Conservation (phyloP, 805 yeast genomes). For the Barnettozyma wickerhamii region DNA sequence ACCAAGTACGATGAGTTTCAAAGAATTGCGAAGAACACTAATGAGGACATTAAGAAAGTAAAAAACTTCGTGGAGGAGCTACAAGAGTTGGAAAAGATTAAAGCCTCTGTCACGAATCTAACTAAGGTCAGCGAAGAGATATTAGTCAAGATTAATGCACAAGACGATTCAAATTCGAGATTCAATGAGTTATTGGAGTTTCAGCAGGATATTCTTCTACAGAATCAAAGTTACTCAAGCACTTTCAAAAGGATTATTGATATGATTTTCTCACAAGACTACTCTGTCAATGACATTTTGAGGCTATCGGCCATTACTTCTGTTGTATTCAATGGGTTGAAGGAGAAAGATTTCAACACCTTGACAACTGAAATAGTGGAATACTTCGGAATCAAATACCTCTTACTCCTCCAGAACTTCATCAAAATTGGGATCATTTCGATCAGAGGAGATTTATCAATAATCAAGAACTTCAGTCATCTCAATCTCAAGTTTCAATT, state of each 20-base stretch:
- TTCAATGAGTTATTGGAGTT: constrained; percentile 37
- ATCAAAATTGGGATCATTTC: constrained; percentile 41
- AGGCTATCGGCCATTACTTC: constrained; percentile 56
- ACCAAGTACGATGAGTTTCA: constrained; percentile 59
- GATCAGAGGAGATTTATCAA: constrained; percentile 28
- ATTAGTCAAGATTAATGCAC: constrained; percentile 37
- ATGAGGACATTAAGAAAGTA: constrained; percentile 38
- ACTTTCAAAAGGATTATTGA: constrained; percentile 38
- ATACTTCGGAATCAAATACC: constrained; percentile 57
- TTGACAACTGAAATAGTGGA: constrained; percentile 54
- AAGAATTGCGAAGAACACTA: constrained; percentile 23
- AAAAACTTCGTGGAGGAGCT: constrained; percentile 68
- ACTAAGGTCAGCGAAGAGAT: constrained; percentile 69
- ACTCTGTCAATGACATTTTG: constrained; percentile 40
- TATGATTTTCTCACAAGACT: constrained; percentile 40
- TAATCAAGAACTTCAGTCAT: constrained; percentile 31
- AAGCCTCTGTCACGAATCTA: constrained; percentile 66
- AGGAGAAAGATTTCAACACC: constrained; percentile 53
- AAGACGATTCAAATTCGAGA: constrained; percentile 8
- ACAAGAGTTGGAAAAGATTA: constrained; percentile 60
- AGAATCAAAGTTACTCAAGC: constrained; percentile 38
- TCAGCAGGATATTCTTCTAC: constrained; percentile 67
- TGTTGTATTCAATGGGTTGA: constrained; percentile 62
- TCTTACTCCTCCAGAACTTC: constrained; percentile 44
- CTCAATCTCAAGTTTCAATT: constrained; percentile 41